Evolutionary conservation across 2,329 filamentous ascomycete species (phyloP).

Genomic region (Sphaerostilbella broomeana): DNA sequence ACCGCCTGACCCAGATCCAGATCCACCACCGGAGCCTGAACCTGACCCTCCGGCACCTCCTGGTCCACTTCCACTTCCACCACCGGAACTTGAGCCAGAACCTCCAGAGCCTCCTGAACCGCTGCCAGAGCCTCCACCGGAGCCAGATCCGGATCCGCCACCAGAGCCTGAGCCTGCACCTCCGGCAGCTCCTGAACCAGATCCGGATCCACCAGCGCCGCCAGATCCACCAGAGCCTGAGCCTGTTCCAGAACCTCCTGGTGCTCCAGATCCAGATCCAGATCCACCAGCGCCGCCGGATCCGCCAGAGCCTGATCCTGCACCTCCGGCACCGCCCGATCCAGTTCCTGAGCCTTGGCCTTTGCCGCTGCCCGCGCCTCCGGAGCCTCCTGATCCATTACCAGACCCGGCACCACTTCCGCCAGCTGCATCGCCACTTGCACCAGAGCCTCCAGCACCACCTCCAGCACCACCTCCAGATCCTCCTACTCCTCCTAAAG

Average conservation of each 20-base stretch:
- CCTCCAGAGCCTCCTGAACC: too few relatives aligned
- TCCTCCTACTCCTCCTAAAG: too few relatives aligned
- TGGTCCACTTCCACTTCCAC: neutral
- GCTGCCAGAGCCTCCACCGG: neutral
- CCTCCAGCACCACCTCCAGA: neutral
- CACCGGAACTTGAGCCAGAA: too few relatives aligned
- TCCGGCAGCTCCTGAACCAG: neutral
- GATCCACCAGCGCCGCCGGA: too few relatives aligned
- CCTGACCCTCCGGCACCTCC: neutral
- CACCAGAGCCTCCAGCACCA: neutral
- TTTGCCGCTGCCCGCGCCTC: too few relatives aligned
- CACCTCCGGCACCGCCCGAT: neutral
- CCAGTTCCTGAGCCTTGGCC: constrained; percentile 1
- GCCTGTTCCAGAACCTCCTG: too few relatives aligned
- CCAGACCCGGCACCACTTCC: too few relatives aligned
- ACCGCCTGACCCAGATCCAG: neutral
- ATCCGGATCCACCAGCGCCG: neutral
- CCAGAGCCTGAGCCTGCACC: neutral
- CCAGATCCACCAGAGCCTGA: neutral
- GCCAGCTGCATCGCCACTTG: neutral
- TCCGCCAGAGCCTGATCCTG: neutral
- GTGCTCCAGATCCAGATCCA: neutral
- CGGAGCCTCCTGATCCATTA: neutral
- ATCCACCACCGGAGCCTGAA: neutral
- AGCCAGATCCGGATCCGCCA: neutral